phyloP scores from a whole-genome alignment of 495 filamentous ascomycete species.

The Hypoxylon lienhwacheense region DNA sequence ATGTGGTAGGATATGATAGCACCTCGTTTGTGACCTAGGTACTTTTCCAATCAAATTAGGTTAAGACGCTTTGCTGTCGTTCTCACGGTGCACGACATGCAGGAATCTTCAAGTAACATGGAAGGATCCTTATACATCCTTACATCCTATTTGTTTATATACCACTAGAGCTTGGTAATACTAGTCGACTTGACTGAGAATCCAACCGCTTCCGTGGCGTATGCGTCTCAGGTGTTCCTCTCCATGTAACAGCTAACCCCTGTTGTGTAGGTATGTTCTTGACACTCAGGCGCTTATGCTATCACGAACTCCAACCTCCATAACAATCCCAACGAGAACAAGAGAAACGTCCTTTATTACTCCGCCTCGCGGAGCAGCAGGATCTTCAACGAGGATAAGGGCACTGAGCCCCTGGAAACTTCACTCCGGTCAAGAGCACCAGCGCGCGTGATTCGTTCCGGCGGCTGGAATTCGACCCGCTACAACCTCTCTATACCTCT shows the following conservation, averaged over 20 bases:
- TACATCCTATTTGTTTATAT: too few relatives aligned
- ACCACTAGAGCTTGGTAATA: too few relatives aligned
- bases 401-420: slow-evolving; percentile 43
- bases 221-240: neutral
- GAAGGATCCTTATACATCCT: too few relatives aligned
- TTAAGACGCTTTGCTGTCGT: too few relatives aligned
- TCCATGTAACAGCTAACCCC: neutral
- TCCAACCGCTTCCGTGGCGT: neutral
- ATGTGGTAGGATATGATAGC: too few relatives aligned
- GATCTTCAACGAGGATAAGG: slow-evolving; percentile 36
- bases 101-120: too few relatives aligned
- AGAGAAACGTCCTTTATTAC: slow-evolving; percentile 50
- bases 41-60: too few relatives aligned
- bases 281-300: slow-evolving; percentile 47
- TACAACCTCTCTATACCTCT: slow-evolving; percentile 37
- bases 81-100: too few relatives aligned
- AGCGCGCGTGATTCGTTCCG: slow-evolving; percentile 53
- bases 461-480: slow-evolving; percentile 11
- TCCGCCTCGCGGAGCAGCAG: slow-evolving; percentile 44
- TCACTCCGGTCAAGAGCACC: slow-evolving; percentile 34
- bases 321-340: slow-evolving; percentile 48
- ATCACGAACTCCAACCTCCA: slow-evolving; percentile 50
- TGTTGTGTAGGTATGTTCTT: neutral
- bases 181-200: too few relatives aligned
- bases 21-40: too few relatives aligned